These are phyloP conservation scores for Colletotrichum sp. DNA, from an alignment of 2,329 filamentous ascomycete species.

Conservation along the genomic window DNA sequence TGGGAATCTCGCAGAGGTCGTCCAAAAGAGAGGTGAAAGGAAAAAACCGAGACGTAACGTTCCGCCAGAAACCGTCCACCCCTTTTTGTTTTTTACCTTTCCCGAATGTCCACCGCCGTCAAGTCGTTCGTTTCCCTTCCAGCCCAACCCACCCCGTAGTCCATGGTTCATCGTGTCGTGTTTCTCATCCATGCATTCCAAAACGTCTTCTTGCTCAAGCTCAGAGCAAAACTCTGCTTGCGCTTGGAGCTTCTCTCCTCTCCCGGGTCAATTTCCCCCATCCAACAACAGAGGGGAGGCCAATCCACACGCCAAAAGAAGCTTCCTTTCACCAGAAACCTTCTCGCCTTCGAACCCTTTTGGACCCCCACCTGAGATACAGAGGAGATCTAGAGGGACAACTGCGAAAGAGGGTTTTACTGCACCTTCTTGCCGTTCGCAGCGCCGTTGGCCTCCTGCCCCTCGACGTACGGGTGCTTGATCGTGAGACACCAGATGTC, in stretches of 20 bases:
- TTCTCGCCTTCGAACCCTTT: neutral
- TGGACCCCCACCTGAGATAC: neutral
- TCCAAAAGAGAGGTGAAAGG: neutral
- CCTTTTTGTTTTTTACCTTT: neutral
- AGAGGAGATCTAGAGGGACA: neutral
- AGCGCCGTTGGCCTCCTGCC: conserved; percentile 29
- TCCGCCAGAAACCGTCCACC: neutral
- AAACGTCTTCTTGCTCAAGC: neutral
- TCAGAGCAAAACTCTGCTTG: neutral
- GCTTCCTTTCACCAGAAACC: neutral
- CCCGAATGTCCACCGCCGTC: neutral
- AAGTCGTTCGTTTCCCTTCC: neutral
- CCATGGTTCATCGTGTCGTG: neutral
- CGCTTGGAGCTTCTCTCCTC: neutral
- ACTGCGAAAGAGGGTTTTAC: neutral
- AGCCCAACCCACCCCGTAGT: neutral
- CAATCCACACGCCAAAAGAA: neutral
- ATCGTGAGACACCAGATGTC: conserved; percentile 99
- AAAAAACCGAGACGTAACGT: neutral
- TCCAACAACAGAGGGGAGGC: neutral
- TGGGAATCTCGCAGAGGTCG: neutral
- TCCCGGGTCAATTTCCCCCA: neutral
- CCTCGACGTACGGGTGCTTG: conserved; percentile 74
- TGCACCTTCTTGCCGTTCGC: conserved; percentile 45
- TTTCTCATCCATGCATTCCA: neutral